A percentile compares a stretch with the other conserved stretches of the same genome.
phyloP scores from a whole-genome alignment of 2,329 filamentous ascomycete genomes.

The Hawksworthiomyces lignivorus region DNA sequence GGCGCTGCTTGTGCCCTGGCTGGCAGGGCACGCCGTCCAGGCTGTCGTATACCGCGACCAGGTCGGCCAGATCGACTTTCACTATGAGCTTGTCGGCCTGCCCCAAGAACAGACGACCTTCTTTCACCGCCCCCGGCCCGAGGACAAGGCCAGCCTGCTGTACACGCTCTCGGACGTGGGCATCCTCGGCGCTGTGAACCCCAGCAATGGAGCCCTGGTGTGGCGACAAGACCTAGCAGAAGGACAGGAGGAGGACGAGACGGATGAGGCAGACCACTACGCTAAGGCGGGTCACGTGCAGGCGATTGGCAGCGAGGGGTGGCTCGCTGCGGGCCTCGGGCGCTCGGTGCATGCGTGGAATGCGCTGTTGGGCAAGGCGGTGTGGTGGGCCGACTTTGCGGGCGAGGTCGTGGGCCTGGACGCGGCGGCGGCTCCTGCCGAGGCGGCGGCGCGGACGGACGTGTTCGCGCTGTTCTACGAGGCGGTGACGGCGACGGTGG shows the following conservation, averaged over 20 bases:
- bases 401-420: slow-evolving; percentile 56
- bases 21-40: slow-evolving; percentile 37
- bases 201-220: slow-evolving; percentile 71
- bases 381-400: slow-evolving; percentile 61
- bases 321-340: slow-evolving; percentile 66
- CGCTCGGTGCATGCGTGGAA: slow-evolving; percentile 72
- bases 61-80: slow-evolving; percentile 86
- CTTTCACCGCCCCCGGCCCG: slow-evolving; percentile 79
- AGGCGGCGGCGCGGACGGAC: slow-evolving; percentile 10
- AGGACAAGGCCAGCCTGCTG: slow-evolving; percentile 79
- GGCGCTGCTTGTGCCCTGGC: slow-evolving; percentile 6
- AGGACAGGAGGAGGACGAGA: slow-evolving; percentile 29
- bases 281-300: slow-evolving; percentile 46
- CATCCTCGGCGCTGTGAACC: slow-evolving; percentile 81
- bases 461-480: slow-evolving; percentile 10
- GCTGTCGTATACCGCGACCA: slow-evolving; percentile 75
- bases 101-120: slow-evolving; percentile 80
- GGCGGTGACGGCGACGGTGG: slow-evolving; percentile 56
- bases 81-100: slow-evolving; percentile 78
- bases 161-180: slow-evolving; percentile 84
- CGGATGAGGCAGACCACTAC: slow-evolving; percentile 30
- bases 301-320: slow-evolving; percentile 71
- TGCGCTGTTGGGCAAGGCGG: slow-evolving; percentile 68
- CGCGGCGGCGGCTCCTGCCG: slow-evolving; percentile 58
- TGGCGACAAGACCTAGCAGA: slow-evolving; percentile 75